Base-by-base conservation (phyloP, 1,284 basidiomycete genomes). In the Pascua guehoae region DNA sequence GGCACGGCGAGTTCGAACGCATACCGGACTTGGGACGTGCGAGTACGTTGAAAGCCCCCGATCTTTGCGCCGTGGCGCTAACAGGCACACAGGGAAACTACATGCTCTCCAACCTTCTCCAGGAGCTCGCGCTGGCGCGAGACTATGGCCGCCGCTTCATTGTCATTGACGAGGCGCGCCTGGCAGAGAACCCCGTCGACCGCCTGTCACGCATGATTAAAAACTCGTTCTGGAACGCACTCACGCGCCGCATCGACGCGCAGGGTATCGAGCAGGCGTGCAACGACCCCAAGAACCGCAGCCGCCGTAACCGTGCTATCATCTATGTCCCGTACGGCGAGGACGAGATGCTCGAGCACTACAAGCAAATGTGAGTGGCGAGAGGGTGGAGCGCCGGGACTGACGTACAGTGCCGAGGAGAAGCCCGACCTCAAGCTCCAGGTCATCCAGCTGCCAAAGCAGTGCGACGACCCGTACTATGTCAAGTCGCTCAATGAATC, bases 71-170 rank as follows among this genome's bases (percentile, higher is more conserved):
- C 4, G 24, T 32, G 24, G 24, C 16, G 48, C 62, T 65, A 60
- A 63, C 52, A 47, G 15, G 24, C 24, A 32, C 24, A 32, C 24
- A 64, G 91, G 93, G 93, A 46, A 95, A 88, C 14, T 97, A 98
- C 79, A 98, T 97, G 95, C 83, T 98, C 43, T 98, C 95, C 12
- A 98, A 97, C 77, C 85, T 98, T n/a, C 82, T 98, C 36, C 96
- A 98, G 81, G 95, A 98, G 76, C 86, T 98, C 44, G 96, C 95
- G 1, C 85, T 98, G 37, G 95, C 95, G n/a, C 86, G 90, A 12
- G 94, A 98, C 72, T 91, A 93, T 74, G 89, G 90, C 54, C 83
- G 93, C 54, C 95, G 95, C 78, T 89, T 91, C 40, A 96, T 98
- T 72, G 90, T 98, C 12, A 86, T 98, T n/a, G 94, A 98, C 69